A percentile compares a stretch with the other conserved stretches of the same genome.
These are phyloP conservation scores for Sphaceloma murrayae DNA, from an alignment of 2,329 filamentous ascomycete genomes.

Conservation along the genomic window DNA sequence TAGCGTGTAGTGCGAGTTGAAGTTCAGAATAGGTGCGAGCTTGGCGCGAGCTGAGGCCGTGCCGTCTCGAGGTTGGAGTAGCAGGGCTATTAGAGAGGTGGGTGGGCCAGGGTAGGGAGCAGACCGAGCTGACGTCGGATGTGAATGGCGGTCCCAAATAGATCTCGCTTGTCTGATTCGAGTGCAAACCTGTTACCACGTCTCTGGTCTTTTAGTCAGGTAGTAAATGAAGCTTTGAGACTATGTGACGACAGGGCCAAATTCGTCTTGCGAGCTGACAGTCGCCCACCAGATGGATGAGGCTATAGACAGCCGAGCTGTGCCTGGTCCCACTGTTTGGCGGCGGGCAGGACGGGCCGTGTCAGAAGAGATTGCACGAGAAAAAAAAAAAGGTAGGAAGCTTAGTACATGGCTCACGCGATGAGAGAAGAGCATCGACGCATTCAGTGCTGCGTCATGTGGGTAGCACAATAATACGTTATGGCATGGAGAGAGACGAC, in stretches of 20 bases:
- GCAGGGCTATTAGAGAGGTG: slow-evolving; percentile 2
- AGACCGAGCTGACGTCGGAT: slow-evolving; percentile 4
- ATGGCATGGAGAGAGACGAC: not conserved
- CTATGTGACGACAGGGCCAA: slow-evolving; percentile 7
- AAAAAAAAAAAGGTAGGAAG: not conserved
- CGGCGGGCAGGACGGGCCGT: slow-evolving; percentile 8
- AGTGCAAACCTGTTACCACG: slow-evolving; percentile 10
- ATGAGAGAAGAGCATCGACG: not conserved
- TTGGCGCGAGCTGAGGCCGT: slow-evolving; percentile 14
- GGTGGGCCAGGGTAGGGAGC: not conserved
- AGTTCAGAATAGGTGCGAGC: slow-evolving; percentile 9
- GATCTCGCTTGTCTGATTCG: slow-evolving; percentile 13
- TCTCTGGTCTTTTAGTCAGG: not conserved
- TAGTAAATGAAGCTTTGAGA: slow-evolving; percentile 10
- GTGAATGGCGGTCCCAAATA: slow-evolving; percentile 4
- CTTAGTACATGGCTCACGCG: slow-evolving; percentile 1
- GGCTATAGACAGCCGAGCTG: slow-evolving; percentile 10
- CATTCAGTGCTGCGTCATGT: slow-evolving; percentile 4
- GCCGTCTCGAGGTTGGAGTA: not conserved
- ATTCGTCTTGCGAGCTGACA: slow-evolving; percentile 2
- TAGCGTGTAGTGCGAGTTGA: not conserved
- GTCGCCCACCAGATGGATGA: slow-evolving; percentile 2
- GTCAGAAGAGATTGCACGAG: not conserved
- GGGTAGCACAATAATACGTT: too few species aligned
- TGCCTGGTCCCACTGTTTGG: slow-evolving; percentile 3